Evolutionary conservation across 495 filamentous ascomycete species (phyloP).

Genomic region (Penicillium atrosanguineum): DNA sequence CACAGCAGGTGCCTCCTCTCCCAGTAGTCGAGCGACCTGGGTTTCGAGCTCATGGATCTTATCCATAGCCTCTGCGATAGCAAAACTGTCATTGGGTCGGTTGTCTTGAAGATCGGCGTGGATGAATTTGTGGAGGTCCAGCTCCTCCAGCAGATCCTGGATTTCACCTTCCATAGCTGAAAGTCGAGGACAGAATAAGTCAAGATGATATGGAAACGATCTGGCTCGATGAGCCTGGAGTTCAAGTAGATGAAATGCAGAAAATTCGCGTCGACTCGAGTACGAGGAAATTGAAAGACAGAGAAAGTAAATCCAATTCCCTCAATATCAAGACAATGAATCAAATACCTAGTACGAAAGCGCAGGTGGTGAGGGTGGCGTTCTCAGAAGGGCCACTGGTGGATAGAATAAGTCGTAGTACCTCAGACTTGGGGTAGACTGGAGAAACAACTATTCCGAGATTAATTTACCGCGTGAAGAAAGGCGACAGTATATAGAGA

Average conservation of each 20-base stretch:
- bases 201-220: background rate
- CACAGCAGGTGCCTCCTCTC: background rate
- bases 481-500: background rate
- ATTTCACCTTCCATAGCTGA: slow-evolving; percentile 16
- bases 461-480: background rate
- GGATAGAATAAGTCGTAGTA: background rate
- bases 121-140: slow-evolving; percentile 34
- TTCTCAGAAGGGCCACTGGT: background rate
- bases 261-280: background rate
- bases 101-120: slow-evolving; percentile 29
- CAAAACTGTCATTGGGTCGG: slow-evolving; percentile 11
- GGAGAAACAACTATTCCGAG: background rate
- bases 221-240: background rate
- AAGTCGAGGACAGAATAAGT: background rate
- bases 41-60: slow-evolving; percentile 10
- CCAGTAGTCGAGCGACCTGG: slow-evolving; percentile 12
- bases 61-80: slow-evolving; percentile 5
- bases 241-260: background rate
- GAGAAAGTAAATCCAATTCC: background rate
- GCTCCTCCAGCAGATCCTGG: slow-evolving; percentile 30
- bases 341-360: background rate
- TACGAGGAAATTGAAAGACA: background rate
- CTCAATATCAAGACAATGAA: background rate
- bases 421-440: background rate
- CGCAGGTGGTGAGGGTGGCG: background rate